A percentile compares a stretch with the other conserved stretches of the same genome.
These are phyloP conservation scores for Aspergillus indologenus DNA, from an alignment of 495 filamentous ascomycete species.

Conservation along the genomic window DNA sequence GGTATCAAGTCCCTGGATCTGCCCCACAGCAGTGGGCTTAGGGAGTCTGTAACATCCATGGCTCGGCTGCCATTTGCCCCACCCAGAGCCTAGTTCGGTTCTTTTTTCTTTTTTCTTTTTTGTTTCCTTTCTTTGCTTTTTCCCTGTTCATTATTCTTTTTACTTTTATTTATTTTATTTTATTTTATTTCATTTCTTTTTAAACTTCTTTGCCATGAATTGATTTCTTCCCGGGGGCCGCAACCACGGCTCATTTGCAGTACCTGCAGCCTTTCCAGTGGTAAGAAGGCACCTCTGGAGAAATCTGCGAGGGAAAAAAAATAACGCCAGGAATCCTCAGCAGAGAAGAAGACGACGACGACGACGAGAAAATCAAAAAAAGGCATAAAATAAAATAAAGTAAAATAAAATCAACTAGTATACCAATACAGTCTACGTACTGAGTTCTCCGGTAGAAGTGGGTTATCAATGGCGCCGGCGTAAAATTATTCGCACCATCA, in stretches of 20 bases:
- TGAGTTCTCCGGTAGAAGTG: not conserved
- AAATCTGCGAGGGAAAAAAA: not conserved
- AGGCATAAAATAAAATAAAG: not conserved
- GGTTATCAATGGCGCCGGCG: slow-evolving; percentile 13
- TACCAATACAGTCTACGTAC: not conserved
- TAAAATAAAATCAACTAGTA: not conserved
- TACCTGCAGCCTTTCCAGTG: not conserved
- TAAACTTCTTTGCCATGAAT: not conserved
- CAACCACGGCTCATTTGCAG: not conserved
- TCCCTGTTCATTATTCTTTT: not conserved
- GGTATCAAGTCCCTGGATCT: slow-evolving; percentile 17
- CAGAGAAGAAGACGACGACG: too few species aligned
- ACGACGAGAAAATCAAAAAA: too few species aligned
- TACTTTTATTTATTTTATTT: not conserved
- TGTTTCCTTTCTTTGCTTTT: not conserved
- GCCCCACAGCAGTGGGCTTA: slow-evolving; percentile 12
- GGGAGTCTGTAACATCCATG: slow-evolving; percentile 7
- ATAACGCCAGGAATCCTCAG: not conserved
- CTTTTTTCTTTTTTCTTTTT: not conserved
- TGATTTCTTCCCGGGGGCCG: not conserved
- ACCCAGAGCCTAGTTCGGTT: not conserved
- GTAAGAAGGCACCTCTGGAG: not conserved
- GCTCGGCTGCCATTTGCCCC: slow-evolving; percentile 7
- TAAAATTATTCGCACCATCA: slow-evolving; percentile 26
- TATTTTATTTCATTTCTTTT: too few species aligned